Evolutionary conservation across 2,329 filamentous ascomycete genomes (phyloP).

Genomic region (Septoria petroselini): DNA sequence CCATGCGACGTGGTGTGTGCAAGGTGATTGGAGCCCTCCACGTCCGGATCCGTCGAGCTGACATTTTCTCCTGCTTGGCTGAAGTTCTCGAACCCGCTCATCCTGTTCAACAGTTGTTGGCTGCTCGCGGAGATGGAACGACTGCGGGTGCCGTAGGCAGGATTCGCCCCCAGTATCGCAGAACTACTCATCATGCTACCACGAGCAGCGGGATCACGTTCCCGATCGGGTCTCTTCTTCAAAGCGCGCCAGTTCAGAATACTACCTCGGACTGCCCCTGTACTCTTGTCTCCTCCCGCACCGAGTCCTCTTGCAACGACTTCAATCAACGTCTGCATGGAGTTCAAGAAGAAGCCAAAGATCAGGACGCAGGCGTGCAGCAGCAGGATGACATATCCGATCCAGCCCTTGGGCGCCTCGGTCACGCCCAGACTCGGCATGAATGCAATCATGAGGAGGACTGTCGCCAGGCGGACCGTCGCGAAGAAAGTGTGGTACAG

Average conservation of each 20-base stretch:
- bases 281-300: constrained; percentile 66
- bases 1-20: constrained; percentile 13
- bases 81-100: constrained; percentile 54
- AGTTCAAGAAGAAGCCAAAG: constrained; percentile 90
- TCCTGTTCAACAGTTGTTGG: constrained; percentile 57
- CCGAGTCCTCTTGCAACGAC: constrained; percentile 79
- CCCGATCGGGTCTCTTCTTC: constrained; percentile 33
- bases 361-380: constrained; percentile 81
- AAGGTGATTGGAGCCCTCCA: constrained; percentile 18
- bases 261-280: constrained; percentile 63
- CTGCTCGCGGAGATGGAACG: constrained; percentile 62
- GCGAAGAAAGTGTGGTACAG: constrained; percentile 87
- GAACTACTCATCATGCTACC: constrained; percentile 80
- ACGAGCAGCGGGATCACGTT: constrained; percentile 56
- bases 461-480: constrained; percentile 67
- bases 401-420: constrained; percentile 83
- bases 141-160: constrained; percentile 46
- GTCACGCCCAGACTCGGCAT: constrained; percentile 75
- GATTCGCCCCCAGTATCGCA: constrained; percentile 61
- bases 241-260: constrained; percentile 63
- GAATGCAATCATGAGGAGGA: constrained; percentile 61
- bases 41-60: constrained; percentile 39
- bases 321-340: constrained; percentile 85
- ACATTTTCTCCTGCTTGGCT: constrained; percentile 58
- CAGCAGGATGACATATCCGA: constrained; percentile 85